Evolutionary conservation across 768 basidiomycete genomes (phyloP).

Genomic region (Lyophyllum atratum): DNA sequence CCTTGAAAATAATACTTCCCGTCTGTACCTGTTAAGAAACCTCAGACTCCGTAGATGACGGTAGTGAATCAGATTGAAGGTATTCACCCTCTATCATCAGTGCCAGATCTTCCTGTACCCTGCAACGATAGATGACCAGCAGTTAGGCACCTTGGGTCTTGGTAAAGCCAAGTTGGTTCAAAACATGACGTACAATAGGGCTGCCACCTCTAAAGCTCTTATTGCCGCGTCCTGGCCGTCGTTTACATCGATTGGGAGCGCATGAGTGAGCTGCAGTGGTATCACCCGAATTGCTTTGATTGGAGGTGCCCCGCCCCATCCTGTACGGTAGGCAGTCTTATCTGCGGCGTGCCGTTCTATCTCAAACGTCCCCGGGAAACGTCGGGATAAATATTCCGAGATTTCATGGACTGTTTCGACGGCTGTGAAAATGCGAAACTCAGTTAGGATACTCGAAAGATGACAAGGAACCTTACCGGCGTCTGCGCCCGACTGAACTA

Average conservation of each 20-base stretch:
- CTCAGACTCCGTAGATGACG: not conserved
- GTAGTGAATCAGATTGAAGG: slow-evolving; percentile 2
- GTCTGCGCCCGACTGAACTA: slow-evolving; percentile 37
- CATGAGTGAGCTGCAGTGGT: slow-evolving; percentile 49
- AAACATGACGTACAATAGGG: slow-evolving; percentile 53
- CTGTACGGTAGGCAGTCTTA: slow-evolving; percentile 25
- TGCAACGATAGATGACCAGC: slow-evolving; percentile 16
- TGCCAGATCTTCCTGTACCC: slow-evolving; percentile 60
- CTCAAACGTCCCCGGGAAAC: slow-evolving; percentile 60
- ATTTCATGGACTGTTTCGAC: slow-evolving; percentile 70
- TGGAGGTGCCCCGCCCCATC: slow-evolving; percentile 47
- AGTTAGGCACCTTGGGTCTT: not conserved
- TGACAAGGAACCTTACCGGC: slow-evolving; percentile 32
- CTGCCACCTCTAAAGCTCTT: slow-evolving; percentile 61
- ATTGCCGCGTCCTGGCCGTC: slow-evolving; percentile 40
- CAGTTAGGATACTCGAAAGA: not conserved
- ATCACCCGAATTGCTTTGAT: slow-evolving; percentile 54
- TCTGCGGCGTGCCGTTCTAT: slow-evolving; percentile 43
- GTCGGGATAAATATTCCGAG: slow-evolving; percentile 62
- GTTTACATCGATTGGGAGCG: slow-evolving; percentile 43
- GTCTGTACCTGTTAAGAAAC: slow-evolving; percentile 47
- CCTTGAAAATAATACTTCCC: slow-evolving; percentile 77
- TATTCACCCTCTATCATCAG: slow-evolving; percentile 59
- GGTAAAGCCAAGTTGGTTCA: not conserved
- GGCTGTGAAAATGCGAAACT: slow-evolving; percentile 36